These are phyloP conservation scores for Cochlearia excelsa DNA, from an alignment of 345 rosid species.

Conservation along the genomic window DNA sequence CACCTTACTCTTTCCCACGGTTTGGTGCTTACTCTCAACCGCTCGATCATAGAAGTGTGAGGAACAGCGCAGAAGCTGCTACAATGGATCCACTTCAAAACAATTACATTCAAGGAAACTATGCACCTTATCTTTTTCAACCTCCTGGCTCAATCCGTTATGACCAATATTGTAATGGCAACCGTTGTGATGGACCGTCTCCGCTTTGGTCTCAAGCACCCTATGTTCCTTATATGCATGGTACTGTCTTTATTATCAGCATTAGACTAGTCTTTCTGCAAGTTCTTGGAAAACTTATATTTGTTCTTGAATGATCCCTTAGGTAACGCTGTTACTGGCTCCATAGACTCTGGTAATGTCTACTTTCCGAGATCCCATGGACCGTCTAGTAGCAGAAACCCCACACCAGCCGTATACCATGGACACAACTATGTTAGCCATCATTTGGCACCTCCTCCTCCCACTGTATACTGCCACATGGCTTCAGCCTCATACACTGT, in stretches of 20 bases:
- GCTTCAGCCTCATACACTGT: constrained; percentile 44
- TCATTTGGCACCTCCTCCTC: constrained; percentile 44
- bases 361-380: constrained; percentile 46
- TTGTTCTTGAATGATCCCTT: constrained; percentile 23
- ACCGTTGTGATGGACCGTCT: constrained; percentile 46
- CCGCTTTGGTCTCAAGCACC: constrained; percentile 59
- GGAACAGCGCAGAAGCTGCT: constrained; percentile 53
- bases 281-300: constrained; percentile 6
- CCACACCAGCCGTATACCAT: constrained; percentile 38
- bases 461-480: constrained; percentile 50
- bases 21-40: constrained; percentile 35
- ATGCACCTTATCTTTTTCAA: constrained; percentile 49
- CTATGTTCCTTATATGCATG: constrained; percentile 54
- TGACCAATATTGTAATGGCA: constrained; percentile 47
- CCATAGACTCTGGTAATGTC: constrained; percentile 47
- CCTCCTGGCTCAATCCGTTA: constrained; percentile 45
- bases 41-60: constrained; percentile 51
- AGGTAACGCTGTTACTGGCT: constrained; percentile 43
- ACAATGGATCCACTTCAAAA: constrained; percentile 53
- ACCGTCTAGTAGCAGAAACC: constrained; percentile 45
- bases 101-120: constrained; percentile 54
- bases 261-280: constrained; percentile 5
- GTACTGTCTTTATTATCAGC: constrained; percentile 40
- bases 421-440: constrained; percentile 41
- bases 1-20: constrained; percentile 45